A percentile compares a stretch with the other conserved stretches of the same genome.
Conservation (phyloP, 2,329 filamentous ascomycete species). For the Rhexocercosporidium sp. region DNA sequence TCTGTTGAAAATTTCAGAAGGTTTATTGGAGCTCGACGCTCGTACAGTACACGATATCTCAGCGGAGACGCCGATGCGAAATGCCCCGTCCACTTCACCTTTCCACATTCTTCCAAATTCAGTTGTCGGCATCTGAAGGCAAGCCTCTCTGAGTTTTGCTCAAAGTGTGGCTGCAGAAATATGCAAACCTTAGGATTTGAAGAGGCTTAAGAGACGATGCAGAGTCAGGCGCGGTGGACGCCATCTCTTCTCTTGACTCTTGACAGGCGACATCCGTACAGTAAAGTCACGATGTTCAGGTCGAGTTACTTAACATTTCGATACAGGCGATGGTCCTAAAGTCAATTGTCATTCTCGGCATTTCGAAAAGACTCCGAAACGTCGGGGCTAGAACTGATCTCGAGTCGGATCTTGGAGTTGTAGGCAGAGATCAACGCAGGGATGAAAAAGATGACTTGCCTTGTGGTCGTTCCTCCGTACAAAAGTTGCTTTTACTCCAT, state of each 20-base stretch:
- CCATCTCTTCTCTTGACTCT: neutral
- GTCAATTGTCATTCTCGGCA: neutral
- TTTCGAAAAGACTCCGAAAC: neutral
- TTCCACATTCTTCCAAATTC: neutral
- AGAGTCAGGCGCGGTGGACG: neutral
- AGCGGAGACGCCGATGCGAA: neutral
- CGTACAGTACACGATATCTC: neutral
- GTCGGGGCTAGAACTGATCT: neutral
- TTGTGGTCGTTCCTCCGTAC: slow-evolving; percentile 1
- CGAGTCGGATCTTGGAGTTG: neutral
- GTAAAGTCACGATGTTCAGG: neutral
- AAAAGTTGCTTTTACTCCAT: slow-evolving; percentile 7
- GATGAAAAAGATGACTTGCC: slow-evolving; percentile 9
- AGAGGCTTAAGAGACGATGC: neutral
- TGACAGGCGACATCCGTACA: neutral
- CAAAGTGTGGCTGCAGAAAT: neutral
- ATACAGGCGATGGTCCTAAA: too few relatives aligned
- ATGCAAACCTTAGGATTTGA: neutral
- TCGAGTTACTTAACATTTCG: neutral
- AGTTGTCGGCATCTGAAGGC: neutral
- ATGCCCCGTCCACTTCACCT: neutral
- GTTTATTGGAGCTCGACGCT: neutral
- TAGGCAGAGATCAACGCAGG: slow-evolving; percentile 1
- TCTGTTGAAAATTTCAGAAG: neutral
- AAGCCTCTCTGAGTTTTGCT: neutral